Base-by-base conservation (phyloP, 805 yeast species). In the Monosporozyma solicola region DNA sequence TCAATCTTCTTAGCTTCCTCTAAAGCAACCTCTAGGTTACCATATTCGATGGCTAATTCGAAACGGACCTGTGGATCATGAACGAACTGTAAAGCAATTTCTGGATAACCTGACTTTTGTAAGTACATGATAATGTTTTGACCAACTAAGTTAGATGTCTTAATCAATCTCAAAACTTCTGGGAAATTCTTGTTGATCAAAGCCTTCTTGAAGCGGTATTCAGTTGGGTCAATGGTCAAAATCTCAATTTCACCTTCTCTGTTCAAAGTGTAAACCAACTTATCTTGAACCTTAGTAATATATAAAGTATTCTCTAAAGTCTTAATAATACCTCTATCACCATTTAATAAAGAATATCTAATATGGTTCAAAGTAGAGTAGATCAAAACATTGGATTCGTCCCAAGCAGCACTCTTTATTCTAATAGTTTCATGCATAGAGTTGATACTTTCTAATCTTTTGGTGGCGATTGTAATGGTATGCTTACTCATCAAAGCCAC, bases 391-490 rank as follows among this genome's bases (percentile, higher is more conserved):
- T 92, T 92, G 49, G 87, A 75, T 61, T 90, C 97, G 69, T 94
- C 98, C 97, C 97, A 94, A 20, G 96, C 88, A 48, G 97, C 97
- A 73, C 95, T 84, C 75, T 94, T 94, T 64, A 94, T 89, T 69
- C 99, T 79, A 61, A 94, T 94, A 3, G 98, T 92, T 75, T 94
- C 99, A 68, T 90, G 97, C 81, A 90, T 79, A 1, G 95, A 82
- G 51, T 92, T 83, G 43, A 90, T 75, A 53, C 82, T 72, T 66
- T 88, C 90, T 61, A 92, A 77, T 58, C 81, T 84, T 68, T 83
- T 85, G 62, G 82, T 83, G 31, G 91, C 96, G 62, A 94, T 83
- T 13, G 96, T 86, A 62, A 94, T 87, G 22, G 94, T 86, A 71
- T 94, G 99, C 69, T 92, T 94, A 24, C 95, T 82, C 68, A 90